Base-by-base conservation (phyloP, 2,329 filamentous ascomycete genomes). In the Rhinocladiella mackenziei region DNA sequence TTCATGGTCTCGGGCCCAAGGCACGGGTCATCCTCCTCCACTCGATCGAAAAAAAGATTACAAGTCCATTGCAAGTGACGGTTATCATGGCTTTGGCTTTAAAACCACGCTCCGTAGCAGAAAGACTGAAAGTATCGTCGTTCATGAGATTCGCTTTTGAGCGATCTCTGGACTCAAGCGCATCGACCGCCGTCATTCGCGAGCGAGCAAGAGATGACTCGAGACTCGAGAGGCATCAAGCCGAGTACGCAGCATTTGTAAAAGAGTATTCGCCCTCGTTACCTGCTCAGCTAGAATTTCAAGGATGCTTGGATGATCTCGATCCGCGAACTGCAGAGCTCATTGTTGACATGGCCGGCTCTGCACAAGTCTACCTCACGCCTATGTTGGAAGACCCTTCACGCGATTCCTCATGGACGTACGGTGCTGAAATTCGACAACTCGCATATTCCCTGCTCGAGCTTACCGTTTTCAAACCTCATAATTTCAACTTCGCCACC, bases 21-120 rank as follows among this genome's bases (percentile, higher is more conserved):
- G 83, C 83, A 0, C 70, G 72, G 1, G 79, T 94, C 0, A 69
- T 81, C 0, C 82, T 91, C 44, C 75, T 94, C 20, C 72, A 75
- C 43, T 83, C 87, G 35, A 62, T 91, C 1, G 71, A 77, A 23
- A 43, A 62, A 8, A 45, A 50, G 51, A 7, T 20, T 59, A 25
- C 43, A 43, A 31, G 6, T 11, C 28, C 28, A 13, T 6, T 31
- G 17, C 17, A n/a, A n/a, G n/a, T n/a, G 17, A n/a, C 17, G 17
- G 7, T 20, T 13, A 43, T 56, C 19, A 33, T 29, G 8, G 45
- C 44, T 13, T 23, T 41, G 11, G 44, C 45, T 9, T 42, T 55
- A 13, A 28, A 47, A n/a, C 57, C 55, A 3, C 13, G 8, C 11
- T 32, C 41, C 3, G 53, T 70, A 13, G 57, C 63, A 3, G 41